Evolutionary conservation across 495 filamentous ascomycete genomes (phyloP).

Genomic region (Durotheca rogersii): DNA sequence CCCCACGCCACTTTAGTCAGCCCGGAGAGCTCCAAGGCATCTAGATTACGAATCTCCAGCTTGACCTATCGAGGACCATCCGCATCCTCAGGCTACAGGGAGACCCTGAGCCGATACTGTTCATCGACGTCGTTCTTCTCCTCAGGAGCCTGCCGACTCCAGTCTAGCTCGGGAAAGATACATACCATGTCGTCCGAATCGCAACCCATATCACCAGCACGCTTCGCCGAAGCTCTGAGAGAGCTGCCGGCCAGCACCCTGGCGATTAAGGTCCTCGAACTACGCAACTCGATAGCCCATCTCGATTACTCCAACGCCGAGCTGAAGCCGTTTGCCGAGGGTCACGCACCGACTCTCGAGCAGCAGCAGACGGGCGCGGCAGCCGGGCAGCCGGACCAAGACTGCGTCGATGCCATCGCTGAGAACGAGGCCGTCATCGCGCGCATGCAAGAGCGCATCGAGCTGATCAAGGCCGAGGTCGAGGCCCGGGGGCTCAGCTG

Average conservation of each 20-base stretch:
- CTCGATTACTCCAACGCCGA: conserved; percentile 77
- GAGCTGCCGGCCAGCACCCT: conserved; percentile 70
- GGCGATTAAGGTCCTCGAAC: conserved; percentile 76
- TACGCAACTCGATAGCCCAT: conserved; percentile 80
- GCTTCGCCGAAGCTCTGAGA: conserved; percentile 70
- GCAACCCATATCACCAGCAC: conserved; percentile 59
- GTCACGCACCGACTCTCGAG: conserved; percentile 26
- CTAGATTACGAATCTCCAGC: too few relatives aligned
- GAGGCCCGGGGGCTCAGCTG: conserved; percentile 72
- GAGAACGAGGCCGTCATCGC: conserved; percentile 77
- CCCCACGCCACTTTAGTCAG: too few relatives aligned
- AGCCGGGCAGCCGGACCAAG: conserved; percentile 54
- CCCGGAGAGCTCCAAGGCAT: too few relatives aligned
- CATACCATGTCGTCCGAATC: conserved; percentile 48
- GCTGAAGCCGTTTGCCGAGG: conserved; percentile 60
- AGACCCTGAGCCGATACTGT: too few relatives aligned
- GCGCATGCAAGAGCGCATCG: conserved; percentile 72
- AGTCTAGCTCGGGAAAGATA: not conserved
- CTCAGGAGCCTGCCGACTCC: not conserved
- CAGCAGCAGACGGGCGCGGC: conserved; percentile 14
- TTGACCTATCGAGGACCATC: too few relatives aligned
- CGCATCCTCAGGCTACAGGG: not conserved
- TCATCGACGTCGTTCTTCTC: too few relatives aligned
- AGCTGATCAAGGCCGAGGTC: conserved; percentile 68
- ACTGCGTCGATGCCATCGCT: conserved; percentile 65